A percentile compares a stretch with the other conserved stretches of the same genome.
Conservation (phyloP, 345 rosid genomes). For the Citrus hindsii region DNA sequence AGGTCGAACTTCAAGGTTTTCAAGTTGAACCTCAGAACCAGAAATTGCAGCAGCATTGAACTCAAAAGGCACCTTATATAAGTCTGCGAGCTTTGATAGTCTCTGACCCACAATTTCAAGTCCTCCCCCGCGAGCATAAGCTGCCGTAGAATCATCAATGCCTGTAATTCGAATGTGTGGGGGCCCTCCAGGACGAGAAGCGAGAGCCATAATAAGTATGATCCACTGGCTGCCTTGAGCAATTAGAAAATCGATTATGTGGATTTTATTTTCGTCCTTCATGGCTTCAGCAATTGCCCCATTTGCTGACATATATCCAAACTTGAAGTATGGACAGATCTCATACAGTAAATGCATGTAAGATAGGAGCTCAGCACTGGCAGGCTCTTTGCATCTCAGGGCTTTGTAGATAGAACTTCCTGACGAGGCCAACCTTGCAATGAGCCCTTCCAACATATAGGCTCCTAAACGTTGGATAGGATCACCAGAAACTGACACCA, state of each 20-base stretch:
- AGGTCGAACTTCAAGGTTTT: slow-evolving; percentile 52
- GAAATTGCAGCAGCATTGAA: slow-evolving; percentile 58
- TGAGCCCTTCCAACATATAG: slow-evolving; percentile 85
- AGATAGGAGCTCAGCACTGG: slow-evolving; percentile 68
- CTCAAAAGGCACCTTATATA: slow-evolving; percentile 78
- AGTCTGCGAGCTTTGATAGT: slow-evolving; percentile 63
- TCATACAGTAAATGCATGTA: slow-evolving; percentile 90
- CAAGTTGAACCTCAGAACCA: slow-evolving; percentile 59
- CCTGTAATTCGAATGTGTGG: slow-evolving; percentile 79
- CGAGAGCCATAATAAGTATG: slow-evolving; percentile 87
- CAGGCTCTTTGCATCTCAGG: slow-evolving; percentile 83
- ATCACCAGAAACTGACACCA: slow-evolving; percentile 94
- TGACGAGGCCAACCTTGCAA: slow-evolving; percentile 72
- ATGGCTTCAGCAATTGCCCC: slow-evolving; percentile 96
- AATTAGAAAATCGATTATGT: slow-evolving; percentile 85
- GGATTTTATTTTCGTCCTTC: slow-evolving; percentile 66
- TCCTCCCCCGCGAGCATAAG: slow-evolving; percentile 85
- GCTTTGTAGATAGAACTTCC: slow-evolving; percentile 87
- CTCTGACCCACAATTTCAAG: slow-evolving; percentile 76
- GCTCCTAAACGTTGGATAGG: slow-evolving; percentile 89
- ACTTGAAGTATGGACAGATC: slow-evolving; percentile 93
- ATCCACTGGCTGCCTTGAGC: slow-evolving; percentile 91
- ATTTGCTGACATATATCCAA: slow-evolving; percentile 88
- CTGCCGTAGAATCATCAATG: slow-evolving; percentile 77
- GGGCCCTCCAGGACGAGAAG: slow-evolving; percentile 84